Percentiles rank a stretch among this genome's conserved stretches.
phyloP scores from a whole-genome alignment of 257 asterid species.

The Scutellaria baicalensis region DNA sequence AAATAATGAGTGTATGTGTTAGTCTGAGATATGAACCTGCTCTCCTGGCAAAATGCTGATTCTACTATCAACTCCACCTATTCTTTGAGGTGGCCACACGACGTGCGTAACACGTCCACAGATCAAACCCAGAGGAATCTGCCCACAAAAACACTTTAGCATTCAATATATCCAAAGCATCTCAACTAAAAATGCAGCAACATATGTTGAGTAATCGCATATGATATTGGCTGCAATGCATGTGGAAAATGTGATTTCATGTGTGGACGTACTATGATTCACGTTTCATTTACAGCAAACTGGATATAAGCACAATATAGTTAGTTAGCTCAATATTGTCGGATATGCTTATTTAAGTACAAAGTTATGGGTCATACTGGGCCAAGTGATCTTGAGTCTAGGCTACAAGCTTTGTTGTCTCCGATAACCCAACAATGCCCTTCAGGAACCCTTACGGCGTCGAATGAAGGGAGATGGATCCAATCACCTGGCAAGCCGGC shows the following conservation, averaged over 20 bases:
- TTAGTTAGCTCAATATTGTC: not conserved
- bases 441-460: slow-evolving; percentile 58
- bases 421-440: slow-evolving; percentile 98
- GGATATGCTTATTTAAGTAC: not conserved
- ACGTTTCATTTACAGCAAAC: not conserved
- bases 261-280: not conserved
- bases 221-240: not conserved
- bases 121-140: slow-evolving; percentile 88
- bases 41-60: slow-evolving; percentile 23
- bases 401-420: slow-evolving; percentile 67
- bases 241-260: not conserved
- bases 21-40: slow-evolving; percentile 6
- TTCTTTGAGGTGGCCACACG: slow-evolving; percentile 85
- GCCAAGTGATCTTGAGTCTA: slow-evolving; percentile 77
- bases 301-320: not conserved
- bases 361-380: slow-evolving; percentile 40
- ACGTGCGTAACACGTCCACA: slow-evolving; percentile 76
- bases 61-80: slow-evolving; percentile 47
- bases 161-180: not conserved
- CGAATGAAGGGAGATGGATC: slow-evolving; percentile 44
- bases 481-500: slow-evolving; percentile 83
- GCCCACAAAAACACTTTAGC: slow-evolving; percentile 12
- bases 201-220: not conserved
- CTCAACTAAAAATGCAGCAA: not conserved
- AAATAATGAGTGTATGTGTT: not conserved